Conservation (phyloP, 2,329 filamentous ascomycete species). For the Akanthomyces lecanii region DNA sequence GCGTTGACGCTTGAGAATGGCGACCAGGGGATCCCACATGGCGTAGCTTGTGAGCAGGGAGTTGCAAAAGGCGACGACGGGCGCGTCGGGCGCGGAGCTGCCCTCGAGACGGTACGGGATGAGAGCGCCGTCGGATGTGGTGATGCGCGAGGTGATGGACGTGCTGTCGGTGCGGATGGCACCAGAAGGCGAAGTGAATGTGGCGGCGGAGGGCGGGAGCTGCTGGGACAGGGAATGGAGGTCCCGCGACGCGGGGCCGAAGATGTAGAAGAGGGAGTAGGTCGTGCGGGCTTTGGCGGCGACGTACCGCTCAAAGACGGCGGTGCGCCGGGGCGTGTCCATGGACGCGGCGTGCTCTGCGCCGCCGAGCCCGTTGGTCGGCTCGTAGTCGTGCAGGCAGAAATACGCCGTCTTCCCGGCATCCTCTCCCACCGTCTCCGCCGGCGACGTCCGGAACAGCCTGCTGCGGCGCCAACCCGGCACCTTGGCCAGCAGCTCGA, state of each 20-base stretch:
- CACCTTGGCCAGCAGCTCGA: conserved; percentile 65
- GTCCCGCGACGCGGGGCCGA: conserved; percentile 70
- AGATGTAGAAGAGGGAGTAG: conserved; percentile 74
- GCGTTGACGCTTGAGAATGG: conserved; percentile 54
- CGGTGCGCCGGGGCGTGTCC: conserved; percentile 56
- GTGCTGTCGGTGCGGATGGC: conserved; percentile 51
- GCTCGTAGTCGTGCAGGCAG: conserved; percentile 68
- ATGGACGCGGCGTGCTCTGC: conserved; percentile 60
- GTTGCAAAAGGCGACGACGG: conserved; percentile 72
- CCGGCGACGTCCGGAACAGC: conserved; percentile 58
- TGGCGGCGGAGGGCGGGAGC: conserved; percentile 39
- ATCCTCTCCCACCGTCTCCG: conserved; percentile 41
- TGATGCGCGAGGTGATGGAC: conserved; percentile 63
- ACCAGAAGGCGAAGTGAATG: conserved; percentile 52
- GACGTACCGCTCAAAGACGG: conserved; percentile 57
- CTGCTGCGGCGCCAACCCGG: conserved; percentile 76
- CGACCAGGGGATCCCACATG: conserved; percentile 77
- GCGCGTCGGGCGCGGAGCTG: conserved; percentile 59
- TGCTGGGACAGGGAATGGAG: conserved; percentile 51
- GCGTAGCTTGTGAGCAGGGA: conserved; percentile 71
- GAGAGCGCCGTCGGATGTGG: conserved; percentile 61
- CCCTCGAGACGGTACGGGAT: conserved; percentile 76
- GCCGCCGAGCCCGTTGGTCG: conserved; percentile 62
- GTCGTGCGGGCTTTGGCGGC: conserved; percentile 52
- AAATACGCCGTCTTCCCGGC: conserved; percentile 48